Evolutionary conservation across 1,284 basidiomycete genomes (phyloP), one percentile per base, ranked within the genome.

Genomic region (Ustilago shanxiensis): DNA sequence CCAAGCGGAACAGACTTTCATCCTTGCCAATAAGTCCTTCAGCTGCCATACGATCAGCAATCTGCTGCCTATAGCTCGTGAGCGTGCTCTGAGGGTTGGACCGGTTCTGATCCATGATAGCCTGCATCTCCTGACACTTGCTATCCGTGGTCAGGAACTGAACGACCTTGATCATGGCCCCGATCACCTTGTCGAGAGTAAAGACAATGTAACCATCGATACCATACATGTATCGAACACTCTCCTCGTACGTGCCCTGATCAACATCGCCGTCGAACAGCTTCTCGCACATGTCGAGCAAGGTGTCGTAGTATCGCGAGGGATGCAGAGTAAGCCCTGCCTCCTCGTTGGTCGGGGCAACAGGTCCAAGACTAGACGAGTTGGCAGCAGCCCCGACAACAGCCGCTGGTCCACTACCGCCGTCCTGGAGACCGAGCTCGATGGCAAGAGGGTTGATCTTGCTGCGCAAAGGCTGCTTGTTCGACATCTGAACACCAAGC

Each of bases 141-240:
- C 89, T 85, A 82, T 98, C 96, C 2, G 90, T 88, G 35, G 95
- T 88, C 60, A 95, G 89, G 33, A 90, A 88, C 86, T 97, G 94
- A 2, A 92, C 83, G 45, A 77, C 71, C 70, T 86, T 86, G 74
- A 84, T 73, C 44, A 86, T 64, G 22, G 80, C 81, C 2, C 92
- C 92, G 60, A 96, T 90, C 55, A 96, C 89, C 86, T 96, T 95
- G 88, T 98, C 95, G n/a, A 97, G 88, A 0, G 95, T 97, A 85
- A 96, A 97, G 83, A 93, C 90, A 82, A 92, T 92, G 86, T 93
- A 96, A 80, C 95, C 95, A 89, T 95, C 93, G 77, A 92, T 95
- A 35, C 95, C 94, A 88, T 96, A 98, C 90, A 99, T 95, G 90
- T 93, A 94, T 68, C 97, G 89, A 89, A 97, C 91, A 80, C 94